Base-by-base conservation (phyloP, 225 moss, liverwort and hornwort genomes). In the Sphagnum tenellum region DNA sequence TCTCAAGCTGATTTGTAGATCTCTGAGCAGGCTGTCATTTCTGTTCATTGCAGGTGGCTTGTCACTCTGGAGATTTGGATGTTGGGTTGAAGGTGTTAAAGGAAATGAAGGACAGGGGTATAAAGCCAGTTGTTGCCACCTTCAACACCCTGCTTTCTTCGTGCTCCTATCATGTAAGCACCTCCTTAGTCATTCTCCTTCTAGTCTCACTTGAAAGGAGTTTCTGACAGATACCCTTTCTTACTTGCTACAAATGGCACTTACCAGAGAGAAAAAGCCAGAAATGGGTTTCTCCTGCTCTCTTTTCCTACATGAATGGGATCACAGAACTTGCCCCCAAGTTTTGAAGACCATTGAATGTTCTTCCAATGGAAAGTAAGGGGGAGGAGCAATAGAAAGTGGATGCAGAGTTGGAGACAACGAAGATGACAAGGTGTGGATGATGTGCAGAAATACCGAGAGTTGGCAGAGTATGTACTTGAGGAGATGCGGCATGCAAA, bases 111-210 rank as follows among this genome's bases (percentile, higher is more conserved):
- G 72, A 62, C 50, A 72, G 62, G 61, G 77, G 85, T 56, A 77
- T 98, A 57, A 76, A 85, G 55, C 85, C 90, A 47, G 90, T 92
- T 70, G 74, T 87, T 57, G 65, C 85, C 60, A 90, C 92, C 7
- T 98, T 84, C 61, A 96, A 96, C 70, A 96, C 92, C 50, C 80
- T 96, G 59, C 74, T 96, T 64, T 84, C 92, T 57, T 90, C 96
- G 65, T 88, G 92, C 50, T 87, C 90, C 58, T 88, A 85, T 64
- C 87, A 92, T 66, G 95, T 92, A 82, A 73, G 82, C 49, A 5
- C 46, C 59, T 70, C 48, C 12, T 11, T 49, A 10, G 44, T 47
- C 29, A 11, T 12, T 2, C 9, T 55, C 10, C 44, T n/a, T 10
- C 11, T 55, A 50, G 59, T 9, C 10, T 0, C 29, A 3, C 10